Percentiles rank a stretch among this genome's conserved stretches.
Evolutionary conservation across 306 rosid genomes (phyloP).

Genomic region (Acacia confusa): DNA sequence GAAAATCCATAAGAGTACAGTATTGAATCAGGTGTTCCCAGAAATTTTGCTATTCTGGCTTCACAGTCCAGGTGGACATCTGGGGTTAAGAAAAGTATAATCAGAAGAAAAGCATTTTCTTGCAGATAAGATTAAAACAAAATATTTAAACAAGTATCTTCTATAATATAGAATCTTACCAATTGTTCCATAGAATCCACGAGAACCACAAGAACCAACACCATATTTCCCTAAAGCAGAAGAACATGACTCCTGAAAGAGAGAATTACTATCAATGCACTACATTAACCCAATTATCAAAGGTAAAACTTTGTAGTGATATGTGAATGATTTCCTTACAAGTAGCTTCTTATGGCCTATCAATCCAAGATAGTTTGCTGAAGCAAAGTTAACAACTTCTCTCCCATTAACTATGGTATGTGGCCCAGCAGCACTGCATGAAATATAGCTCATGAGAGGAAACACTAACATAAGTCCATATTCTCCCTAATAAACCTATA

Average conservation of each 20-base stretch:
- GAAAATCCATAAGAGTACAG: conserved; percentile 95
- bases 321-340: conserved; percentile 52
- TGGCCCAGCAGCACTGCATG: conserved; percentile 93
- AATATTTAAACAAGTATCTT: background rate
- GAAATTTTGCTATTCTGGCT: conserved; percentile 88
- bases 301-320: conserved; percentile 11
- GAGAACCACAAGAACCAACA: conserved; percentile 99
- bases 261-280: conserved; percentile 33
- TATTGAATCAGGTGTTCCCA: conserved; percentile 99
- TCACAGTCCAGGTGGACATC: conserved; percentile 99
- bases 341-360: conserved; percentile 82
- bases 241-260: conserved; percentile 81
- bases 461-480: background rate
- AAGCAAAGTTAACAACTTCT: conserved; percentile 89
- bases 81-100: conserved; percentile 36
- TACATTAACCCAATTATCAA: background rate
- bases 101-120: conserved; percentile 23
- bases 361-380: conserved; percentile 97
- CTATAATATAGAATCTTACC: conserved; percentile 53
- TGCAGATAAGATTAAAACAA: conserved; percentile 1
- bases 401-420: conserved; percentile 75
- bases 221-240: conserved; percentile 86
- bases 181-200: conserved; percentile 95
- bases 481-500: background rate
- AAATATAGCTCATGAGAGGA: conserved; percentile 28